These are phyloP conservation scores for Trichoderma orchidacearum DNA, from an alignment of 495 filamentous ascomycete species.

Conservation along the genomic window DNA sequence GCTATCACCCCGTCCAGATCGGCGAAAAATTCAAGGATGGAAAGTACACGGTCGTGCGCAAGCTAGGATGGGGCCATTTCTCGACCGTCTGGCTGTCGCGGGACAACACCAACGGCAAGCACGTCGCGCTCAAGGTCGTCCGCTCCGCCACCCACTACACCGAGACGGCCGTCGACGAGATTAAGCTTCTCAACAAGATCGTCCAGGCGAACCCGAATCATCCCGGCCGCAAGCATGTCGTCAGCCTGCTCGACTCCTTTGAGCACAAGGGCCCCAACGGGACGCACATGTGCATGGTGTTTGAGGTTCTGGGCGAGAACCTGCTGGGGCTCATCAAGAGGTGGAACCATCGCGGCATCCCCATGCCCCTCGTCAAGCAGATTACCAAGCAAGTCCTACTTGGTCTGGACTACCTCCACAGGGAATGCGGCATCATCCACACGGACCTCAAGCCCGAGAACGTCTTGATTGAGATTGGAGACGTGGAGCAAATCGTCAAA, in stretches of 20 bases:
- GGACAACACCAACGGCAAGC: conserved; percentile 82
- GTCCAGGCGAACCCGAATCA: conserved; percentile 89
- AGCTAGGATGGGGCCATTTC: conserved; percentile 98
- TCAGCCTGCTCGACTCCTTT: conserved; percentile 90
- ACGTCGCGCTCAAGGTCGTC: conserved; percentile 96
- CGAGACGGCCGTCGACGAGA: conserved; percentile 97
- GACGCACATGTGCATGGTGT: conserved; percentile 97
- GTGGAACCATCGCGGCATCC: conserved; percentile 96
- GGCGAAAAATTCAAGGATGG: conserved; percentile 97
- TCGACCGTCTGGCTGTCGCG: conserved; percentile 95
- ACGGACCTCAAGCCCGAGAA: conserved; percentile 98
- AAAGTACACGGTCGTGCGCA: conserved; percentile 90
- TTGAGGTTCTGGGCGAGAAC: conserved; percentile 95
- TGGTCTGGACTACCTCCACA: conserved; percentile 88
- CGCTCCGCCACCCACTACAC: conserved; percentile 96
- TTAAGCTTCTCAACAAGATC: conserved; percentile 93
- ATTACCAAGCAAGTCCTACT: conserved; percentile 97
- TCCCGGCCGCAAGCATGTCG: conserved; percentile 85
- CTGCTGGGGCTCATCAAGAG: conserved; percentile 90
- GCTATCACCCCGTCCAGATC: conserved; percentile 86
- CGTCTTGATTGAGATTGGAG: conserved; percentile 96
- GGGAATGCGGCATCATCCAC: conserved; percentile 98
- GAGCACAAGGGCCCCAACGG: conserved; percentile 97
- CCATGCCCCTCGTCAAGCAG: conserved; percentile 91
- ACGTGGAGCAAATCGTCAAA: conserved; percentile 93